Evolutionary conservation across 306 rosid species (phyloP).

Genomic region (Cucumis hystrix): DNA sequence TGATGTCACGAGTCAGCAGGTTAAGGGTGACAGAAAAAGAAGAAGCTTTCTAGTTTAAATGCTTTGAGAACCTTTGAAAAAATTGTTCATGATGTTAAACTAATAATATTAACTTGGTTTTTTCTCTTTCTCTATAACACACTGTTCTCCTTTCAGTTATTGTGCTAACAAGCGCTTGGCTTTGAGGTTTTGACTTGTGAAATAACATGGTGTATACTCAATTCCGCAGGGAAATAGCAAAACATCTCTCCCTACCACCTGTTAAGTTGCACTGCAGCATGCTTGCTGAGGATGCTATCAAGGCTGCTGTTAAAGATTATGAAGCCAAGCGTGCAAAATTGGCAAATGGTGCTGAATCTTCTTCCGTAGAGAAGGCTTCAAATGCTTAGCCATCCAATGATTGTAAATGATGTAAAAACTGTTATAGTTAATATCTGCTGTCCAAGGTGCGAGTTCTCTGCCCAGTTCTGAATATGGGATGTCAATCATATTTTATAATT

Average conservation of each 20-base stretch:
- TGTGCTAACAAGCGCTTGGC: too few species aligned
- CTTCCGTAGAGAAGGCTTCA: conserved; percentile 19
- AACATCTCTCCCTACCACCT: conserved; percentile 94
- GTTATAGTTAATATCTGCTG: not conserved
- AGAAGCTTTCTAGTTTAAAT: not conserved
- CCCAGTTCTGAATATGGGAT: not conserved
- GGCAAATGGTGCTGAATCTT: conserved; percentile 9
- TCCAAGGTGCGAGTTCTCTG: not conserved
- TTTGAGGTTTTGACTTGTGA: not conserved
- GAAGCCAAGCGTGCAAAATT: conserved; percentile 38
- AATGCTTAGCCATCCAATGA: not conserved
- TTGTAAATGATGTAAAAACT: conserved; percentile 6
- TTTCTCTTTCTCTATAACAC: not conserved
- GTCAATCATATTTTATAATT: not conserved
- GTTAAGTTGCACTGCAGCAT: conserved; percentile 98
- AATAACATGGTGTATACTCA: not conserved
- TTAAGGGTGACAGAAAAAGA: not conserved
- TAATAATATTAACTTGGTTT: not conserved
- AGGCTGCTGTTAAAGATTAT: conserved; percentile 94
- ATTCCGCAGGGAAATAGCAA: conserved; percentile 74
- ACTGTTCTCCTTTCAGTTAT: not conserved
- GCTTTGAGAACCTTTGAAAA: not conserved
- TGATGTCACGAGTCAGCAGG: not conserved
- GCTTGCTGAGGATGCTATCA: conserved; percentile 99
- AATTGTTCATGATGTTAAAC: not conserved